Evolutionary conservation across 2,329 filamentous ascomycete genomes (phyloP), one percentile per base, ranked within the genome.

Genomic region (Talaromyces verruculosus): DNA sequence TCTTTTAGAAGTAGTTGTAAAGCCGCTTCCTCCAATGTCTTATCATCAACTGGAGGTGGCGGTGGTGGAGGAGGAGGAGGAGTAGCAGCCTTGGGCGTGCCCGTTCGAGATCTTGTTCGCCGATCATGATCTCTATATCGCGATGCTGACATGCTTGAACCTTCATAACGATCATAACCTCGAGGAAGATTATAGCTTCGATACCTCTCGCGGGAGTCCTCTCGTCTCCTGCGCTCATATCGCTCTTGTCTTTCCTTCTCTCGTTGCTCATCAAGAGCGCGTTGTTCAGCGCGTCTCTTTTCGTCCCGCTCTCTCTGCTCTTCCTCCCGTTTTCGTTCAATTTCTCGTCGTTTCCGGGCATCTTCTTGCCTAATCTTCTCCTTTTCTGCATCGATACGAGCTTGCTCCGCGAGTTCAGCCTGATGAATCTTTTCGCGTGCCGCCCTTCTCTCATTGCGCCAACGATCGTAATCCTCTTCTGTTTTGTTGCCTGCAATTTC

Each of bases 401-500:
- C 80, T 71, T 84, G 83, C 64, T 82, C 82, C 69, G 83, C 80
- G 63, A 84, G 71, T 57, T 82, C 79, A 65, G 84, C 83, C 67
- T 83, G 81, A 68, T 82, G 78, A 30, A 79, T 74, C 66, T 77
- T 80, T 49, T 84, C 83, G 47, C 87, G 82, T 68, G 84, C 81
- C 49, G 83, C 75, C 35, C 84, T 80, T 53, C 84, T 83, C 45
- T 76, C 76, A 35, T 84, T 83, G 17, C 86, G 83, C 67, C 87
- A 82, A 13, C 76, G 77, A 11, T 81, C 82, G 73, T 88, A 89
- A 39, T 86, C 84, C 53, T 87, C 85, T 67, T 89, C 87, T 1
- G 82, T 85, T 71, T 86, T 89, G 68, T 79, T 83, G 2, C 87
- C 87, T 47, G 79, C 79, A 63, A 77, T 70, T 66, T 85, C 78